Base-by-base conservation (phyloP, 371 early-diverging fungal genomes). In the Choanephora cucurbitarum region DNA sequence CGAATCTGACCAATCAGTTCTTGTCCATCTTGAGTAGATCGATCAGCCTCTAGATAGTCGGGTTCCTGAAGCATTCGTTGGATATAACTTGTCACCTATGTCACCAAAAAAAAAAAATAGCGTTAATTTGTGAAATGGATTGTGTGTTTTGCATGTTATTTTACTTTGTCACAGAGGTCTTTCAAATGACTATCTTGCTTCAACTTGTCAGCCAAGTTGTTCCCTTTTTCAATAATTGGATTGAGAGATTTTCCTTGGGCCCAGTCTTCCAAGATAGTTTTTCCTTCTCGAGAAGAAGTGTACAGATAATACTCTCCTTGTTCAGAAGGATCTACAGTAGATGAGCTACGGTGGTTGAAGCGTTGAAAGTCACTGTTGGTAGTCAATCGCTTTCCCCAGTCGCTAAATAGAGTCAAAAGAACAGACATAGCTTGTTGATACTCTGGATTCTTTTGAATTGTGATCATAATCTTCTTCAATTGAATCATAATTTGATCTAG, bases 241-340 rank as follows among this genome's bases (percentile, higher is more conserved):
- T 81, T 77, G 24, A 81, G 31, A 2, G 69, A 54, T 19, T 63
- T 57, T 1, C 78, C 82, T 62, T 79, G 80, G 8, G 80, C 82
- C 82, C 82, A 81, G 18, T 73, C 71, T 62, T 81, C 78, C 8
- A 79, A 54, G 21, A 81, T 70, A 7, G 78, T 62, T 60, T 77
- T 77, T 52, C 71, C 64, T 51, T 81, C 82, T 10, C 51, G n/a
- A 7, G 52, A 17, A 33, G 53, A 46, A 7, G 45, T 23, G 11
- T 41, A 52, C 28, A 11, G 15, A 34, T 59, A 59, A 18, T 59
- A 42, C 28, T 59, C 59, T 4, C 28, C 44, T 23, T 48, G 32
- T 42, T 48, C 48, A 14, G 56, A 31, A 2, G 22, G 6, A 24
- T 17, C 28, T 7, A 55, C 47, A 3, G 55, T 37, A 46, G 55